A percentile compares a stretch with the other conserved stretches of the same genome.
Evolutionary conservation across 768 basidiomycete species (phyloP).

Genomic region (Lactarius trivialis): DNA sequence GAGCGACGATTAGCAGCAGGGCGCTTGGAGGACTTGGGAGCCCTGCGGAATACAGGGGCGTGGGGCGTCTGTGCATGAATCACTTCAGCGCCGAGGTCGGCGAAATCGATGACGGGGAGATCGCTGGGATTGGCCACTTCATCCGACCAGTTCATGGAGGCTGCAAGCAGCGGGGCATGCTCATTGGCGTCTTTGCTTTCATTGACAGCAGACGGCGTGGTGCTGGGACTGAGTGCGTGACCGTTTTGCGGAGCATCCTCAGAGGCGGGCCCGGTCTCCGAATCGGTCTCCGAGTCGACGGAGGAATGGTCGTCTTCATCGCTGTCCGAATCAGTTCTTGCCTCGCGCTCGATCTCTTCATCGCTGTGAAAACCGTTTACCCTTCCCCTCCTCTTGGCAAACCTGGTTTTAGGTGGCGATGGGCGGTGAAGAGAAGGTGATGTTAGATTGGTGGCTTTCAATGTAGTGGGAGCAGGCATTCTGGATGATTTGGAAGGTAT

Average conservation of each 20-base stretch:
- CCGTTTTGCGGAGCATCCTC: constrained; percentile 51
- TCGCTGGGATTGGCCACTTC: constrained; percentile 56
- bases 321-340: constrained; percentile 60
- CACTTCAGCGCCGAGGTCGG: constrained; percentile 39
- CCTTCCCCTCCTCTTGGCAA: constrained; percentile 58
- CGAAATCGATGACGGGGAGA: constrained; percentile 77
- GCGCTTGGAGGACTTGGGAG: constrained; percentile 29
- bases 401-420: constrained; percentile 33
- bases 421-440: constrained; percentile 10
- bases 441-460: constrained; percentile 4
- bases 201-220: constrained; percentile 36
- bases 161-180: constrained; percentile 47
- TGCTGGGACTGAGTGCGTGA: constrained; percentile 57
- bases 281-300: constrained; percentile 54
- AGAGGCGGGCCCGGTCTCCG: constrained; percentile 63
- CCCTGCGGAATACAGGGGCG: constrained; percentile 27
- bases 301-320: constrained; percentile 54
- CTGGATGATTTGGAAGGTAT: constrained; percentile 1
- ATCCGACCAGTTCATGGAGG: constrained; percentile 63
- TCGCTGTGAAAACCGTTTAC: constrained; percentile 57
- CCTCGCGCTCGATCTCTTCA: constrained; percentile 71
- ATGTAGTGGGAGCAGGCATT: constrained; percentile 22
- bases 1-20: constrained; percentile 32
- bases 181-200: constrained; percentile 23
- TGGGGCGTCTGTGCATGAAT: constrained; percentile 29